These are phyloP conservation scores for Calonectria hongkongensis DNA, from an alignment of 2,329 filamentous ascomycete species.

Conservation along the genomic window DNA sequence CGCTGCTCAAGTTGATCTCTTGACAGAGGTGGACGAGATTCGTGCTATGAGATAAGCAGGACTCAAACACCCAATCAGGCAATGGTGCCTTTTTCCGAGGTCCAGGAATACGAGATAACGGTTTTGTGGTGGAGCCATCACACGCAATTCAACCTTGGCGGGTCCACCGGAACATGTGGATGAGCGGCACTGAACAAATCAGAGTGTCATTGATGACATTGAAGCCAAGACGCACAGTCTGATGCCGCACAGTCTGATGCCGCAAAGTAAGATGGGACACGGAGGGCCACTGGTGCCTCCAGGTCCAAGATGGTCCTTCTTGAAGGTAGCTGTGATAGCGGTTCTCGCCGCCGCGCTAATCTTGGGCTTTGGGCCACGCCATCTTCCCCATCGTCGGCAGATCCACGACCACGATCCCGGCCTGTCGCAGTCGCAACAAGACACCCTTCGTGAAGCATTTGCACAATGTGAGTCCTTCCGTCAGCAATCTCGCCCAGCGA, in stretches of 20 bases:
- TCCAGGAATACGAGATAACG: not conserved
- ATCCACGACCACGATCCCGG: not conserved
- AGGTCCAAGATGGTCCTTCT: not conserved
- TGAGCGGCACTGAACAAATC: not conserved
- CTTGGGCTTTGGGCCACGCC: not conserved
- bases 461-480: conserved; percentile 7
- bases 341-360: not conserved
- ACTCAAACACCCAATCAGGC: not conserved
- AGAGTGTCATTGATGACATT: not conserved
- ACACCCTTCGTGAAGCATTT: not conserved
- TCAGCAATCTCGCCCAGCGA: not conserved
- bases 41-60: not conserved
- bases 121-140: not conserved
- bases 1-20: not conserved
- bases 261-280: not conserved
- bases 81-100: not conserved
- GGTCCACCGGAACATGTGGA: not conserved
- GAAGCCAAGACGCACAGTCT: not conserved
- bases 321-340: not conserved
- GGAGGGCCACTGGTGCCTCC: not conserved
- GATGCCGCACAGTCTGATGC: not conserved
- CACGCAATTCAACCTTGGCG: conserved; percentile 3
- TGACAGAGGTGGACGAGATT: not conserved
- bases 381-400: not conserved
- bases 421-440: not conserved